A percentile compares a stretch with the other conserved stretches of the same genome.
Conservation (phyloP, 805 yeast species). For the Schwanniomyces occidentalis region DNA sequence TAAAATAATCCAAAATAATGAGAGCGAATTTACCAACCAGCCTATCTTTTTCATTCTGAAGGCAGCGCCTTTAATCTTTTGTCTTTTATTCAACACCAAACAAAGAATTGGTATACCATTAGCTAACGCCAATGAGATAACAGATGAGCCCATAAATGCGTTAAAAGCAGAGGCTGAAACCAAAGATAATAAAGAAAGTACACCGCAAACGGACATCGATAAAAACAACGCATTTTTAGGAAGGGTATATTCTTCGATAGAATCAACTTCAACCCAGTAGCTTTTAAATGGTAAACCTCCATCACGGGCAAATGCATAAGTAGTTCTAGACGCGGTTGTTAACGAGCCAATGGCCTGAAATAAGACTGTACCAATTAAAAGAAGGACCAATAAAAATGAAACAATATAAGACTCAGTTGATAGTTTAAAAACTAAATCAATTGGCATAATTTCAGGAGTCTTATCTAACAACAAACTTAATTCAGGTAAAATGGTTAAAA, state of each 20-base stretch:
- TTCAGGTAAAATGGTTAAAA: constrained; percentile 72
- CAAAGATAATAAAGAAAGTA: constrained; percentile 64
- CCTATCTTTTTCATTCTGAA: constrained; percentile 65
- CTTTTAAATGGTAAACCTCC: constrained; percentile 70
- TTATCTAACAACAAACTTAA: constrained; percentile 54
- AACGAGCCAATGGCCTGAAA: constrained; percentile 80
- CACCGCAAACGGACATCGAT: constrained; percentile 60
- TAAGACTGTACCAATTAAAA: constrained; percentile 66
- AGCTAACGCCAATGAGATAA: constrained; percentile 70
- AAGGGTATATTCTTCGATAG: constrained; percentile 53
- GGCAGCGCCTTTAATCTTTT: constrained; percentile 65
- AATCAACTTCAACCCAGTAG: constrained; percentile 66
- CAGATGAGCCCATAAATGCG: constrained; percentile 83
- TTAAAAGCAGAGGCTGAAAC: constrained; percentile 74
- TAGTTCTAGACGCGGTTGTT: constrained; percentile 81
- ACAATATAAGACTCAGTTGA: constrained; percentile 69
- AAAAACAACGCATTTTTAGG: constrained; percentile 71
- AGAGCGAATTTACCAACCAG: constrained; percentile 58
- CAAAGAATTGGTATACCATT: constrained; percentile 73
- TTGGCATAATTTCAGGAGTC: constrained; percentile 69
- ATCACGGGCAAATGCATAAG: constrained; percentile 80
- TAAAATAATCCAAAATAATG: constrained; percentile 60
- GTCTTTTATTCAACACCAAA: constrained; percentile 58
- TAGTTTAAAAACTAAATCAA: constrained; percentile 70
- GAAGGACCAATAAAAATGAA: constrained; percentile 64